A percentile compares a stretch with the other conserved stretches of the same genome.
These are phyloP conservation scores for Dictyostelium purpureum DNA, from an alignment of 78 protist genomes.

Conservation along the genomic window DNA sequence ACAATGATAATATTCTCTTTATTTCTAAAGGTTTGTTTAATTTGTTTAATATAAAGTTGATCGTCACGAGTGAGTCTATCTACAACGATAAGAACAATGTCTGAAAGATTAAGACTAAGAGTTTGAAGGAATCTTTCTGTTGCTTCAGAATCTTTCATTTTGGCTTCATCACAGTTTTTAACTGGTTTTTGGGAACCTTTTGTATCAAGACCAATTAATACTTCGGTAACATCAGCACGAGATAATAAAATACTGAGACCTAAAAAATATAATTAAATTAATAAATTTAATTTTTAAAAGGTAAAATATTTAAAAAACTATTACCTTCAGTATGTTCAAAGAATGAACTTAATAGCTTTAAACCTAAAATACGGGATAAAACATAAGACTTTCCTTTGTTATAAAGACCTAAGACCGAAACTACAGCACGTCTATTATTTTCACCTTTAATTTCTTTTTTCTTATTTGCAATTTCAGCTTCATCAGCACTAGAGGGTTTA, in stretches of 20 bases:
- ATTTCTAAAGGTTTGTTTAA: background rate
- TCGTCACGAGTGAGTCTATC: slow-evolving; percentile 11
- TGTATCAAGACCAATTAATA: background rate
- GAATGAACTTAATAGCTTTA: background rate
- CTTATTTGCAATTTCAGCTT: too few species aligned
- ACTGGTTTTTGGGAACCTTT: background rate
- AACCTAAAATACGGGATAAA: background rate
- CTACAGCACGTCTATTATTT: too few species aligned
- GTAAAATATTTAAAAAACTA: too few species aligned
- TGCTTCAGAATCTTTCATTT: background rate
- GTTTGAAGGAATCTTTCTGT: background rate
- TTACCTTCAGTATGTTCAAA: slow-evolving; percentile 28
- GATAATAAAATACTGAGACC: background rate
- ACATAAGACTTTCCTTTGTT: slow-evolving; percentile 24
- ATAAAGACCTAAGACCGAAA: background rate
- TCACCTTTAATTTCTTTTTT: too few species aligned
- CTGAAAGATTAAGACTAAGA: background rate
- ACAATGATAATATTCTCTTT: background rate
- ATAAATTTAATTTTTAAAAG: too few species aligned
- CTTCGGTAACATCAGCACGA: background rate
- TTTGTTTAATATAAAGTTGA: slow-evolving; percentile 10
- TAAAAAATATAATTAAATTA: too few species aligned
- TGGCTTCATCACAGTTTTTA: too few species aligned
- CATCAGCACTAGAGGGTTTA: too few species aligned
- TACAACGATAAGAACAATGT: slow-evolving; percentile 16